Evolutionary conservation across 2,329 filamentous ascomycete species (phyloP), one percentile per base, ranked within the genome.

Genomic region (Aureobasidium sp.): DNA sequence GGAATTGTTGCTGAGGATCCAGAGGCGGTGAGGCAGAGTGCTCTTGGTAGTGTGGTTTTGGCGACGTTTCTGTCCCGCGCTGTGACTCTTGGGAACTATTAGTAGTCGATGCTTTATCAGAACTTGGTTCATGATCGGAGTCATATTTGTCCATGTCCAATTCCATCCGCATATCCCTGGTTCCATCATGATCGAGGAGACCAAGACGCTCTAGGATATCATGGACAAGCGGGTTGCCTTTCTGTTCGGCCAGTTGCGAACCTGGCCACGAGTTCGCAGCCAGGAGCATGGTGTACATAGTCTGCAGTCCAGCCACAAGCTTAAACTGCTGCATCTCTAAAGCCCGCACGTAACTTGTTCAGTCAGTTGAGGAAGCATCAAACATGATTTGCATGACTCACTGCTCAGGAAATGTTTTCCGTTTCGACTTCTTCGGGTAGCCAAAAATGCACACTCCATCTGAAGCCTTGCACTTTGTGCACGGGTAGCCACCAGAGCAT

Each of bases 261-360:
- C 55, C 55, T 15, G 55, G 55, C 55, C 55, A 59, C 21, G 55
- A 37, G 32, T 59, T 32, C 9, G 55, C 13, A n/a, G 44, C 55
- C 4, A 48, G 44, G 5, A 59, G 44, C 42, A 59, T 48, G 25
- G 32, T 49, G 11, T 59, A 59, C 55, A 59, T 59, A 0, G 44
- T 59, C 11, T 59, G 55, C 1, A 59, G 34, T 3, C 55, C 55
- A 21, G 44, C 32, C n/a, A 49, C 55, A 39, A 59, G 55, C 42
- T 59, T 59, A 16, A 49, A 59, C 15, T 59, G 55, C 13, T 59
- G 55, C 44, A 27, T 21, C 11, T 59, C 55, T 3, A 59, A 13
- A 11, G 32, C 30, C 7, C 55, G 30, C 32, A 59, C 55, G 41
- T 59, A 59, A 21, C 55, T 59, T 27, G 11, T 11, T 1, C 1